These are phyloP conservation scores for Podochytrium sp. DNA, from an alignment of 192 early-diverging fungal genomes.

Conservation along the genomic window DNA sequence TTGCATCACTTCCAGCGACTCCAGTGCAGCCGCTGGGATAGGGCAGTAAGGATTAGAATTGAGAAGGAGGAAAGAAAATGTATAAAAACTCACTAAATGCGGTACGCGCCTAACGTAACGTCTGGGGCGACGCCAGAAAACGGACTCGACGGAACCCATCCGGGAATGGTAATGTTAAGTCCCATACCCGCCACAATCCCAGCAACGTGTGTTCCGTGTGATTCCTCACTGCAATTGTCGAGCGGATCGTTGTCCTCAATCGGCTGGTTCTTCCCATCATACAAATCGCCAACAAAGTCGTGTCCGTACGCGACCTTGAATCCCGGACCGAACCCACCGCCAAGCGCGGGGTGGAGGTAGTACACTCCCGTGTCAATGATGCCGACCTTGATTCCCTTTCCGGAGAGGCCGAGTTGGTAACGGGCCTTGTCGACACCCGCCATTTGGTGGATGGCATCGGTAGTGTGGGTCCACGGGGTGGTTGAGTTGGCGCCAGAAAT, in stretches of 20 bases:
- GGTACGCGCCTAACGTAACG: constrained; percentile 77
- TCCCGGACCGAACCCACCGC: constrained; percentile 46
- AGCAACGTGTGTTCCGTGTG: constrained; percentile 58
- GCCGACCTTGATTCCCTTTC: constrained; percentile 55
- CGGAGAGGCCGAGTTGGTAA: constrained; percentile 36
- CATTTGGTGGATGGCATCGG: neutral
- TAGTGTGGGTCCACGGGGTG: neutral
- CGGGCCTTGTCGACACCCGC: constrained; percentile 40
- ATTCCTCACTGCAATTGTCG: constrained; percentile 44
- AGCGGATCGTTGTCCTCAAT: constrained; percentile 49
- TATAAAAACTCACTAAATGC: constrained; percentile 49
- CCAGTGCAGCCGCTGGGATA: constrained; percentile 65
- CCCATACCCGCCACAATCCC: constrained; percentile 52
- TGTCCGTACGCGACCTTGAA: constrained; percentile 43
- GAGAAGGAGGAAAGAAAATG: neutral
- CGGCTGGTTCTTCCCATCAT: constrained; percentile 10
- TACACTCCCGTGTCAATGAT: constrained; percentile 58
- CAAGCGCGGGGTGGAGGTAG: constrained; percentile 58
- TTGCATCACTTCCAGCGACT: constrained; percentile 65
- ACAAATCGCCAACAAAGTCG: constrained; percentile 52
- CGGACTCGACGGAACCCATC: neutral
- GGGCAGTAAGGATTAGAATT: neutral
- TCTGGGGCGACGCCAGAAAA: constrained; percentile 79
- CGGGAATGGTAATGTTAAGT: constrained; percentile 6
- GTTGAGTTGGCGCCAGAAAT: neutral